These are phyloP conservation scores for Anisodus acutangulus DNA, from an alignment of 257 asterid genomes.

Conservation along the genomic window DNA sequence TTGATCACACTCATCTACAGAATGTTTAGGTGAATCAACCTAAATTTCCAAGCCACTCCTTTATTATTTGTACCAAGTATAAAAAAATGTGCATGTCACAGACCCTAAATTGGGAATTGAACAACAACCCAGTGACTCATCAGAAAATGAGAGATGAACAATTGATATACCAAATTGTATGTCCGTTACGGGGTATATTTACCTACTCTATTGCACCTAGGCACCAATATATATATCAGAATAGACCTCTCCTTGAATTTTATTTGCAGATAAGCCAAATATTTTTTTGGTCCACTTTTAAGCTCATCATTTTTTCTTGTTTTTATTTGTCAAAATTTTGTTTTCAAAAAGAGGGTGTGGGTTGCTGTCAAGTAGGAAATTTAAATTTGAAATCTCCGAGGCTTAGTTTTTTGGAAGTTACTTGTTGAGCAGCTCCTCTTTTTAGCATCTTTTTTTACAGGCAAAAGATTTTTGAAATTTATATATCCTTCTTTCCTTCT, in stretches of 20 bases:
- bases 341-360: neutral
- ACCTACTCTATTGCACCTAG: neutral
- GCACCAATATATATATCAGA: slow-evolving; percentile 14
- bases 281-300: slow-evolving; percentile 19
- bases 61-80: neutral
- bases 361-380: slow-evolving; percentile 25
- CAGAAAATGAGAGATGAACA: neutral
- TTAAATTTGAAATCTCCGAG: slow-evolving; percentile 51
- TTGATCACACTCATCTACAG: neutral
- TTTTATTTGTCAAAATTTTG: neutral
- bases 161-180: neutral
- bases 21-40: slow-evolving; percentile 27
- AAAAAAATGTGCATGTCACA: neutral
- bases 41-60: slow-evolving; percentile 18
- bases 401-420: slow-evolving; percentile 32
- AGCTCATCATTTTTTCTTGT: neutral
- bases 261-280: slow-evolving; percentile 1
- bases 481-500: neutral
- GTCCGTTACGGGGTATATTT: neutral
- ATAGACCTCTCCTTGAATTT: neutral
- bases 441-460: slow-evolving; percentile 40
- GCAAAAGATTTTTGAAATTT: slow-evolving; percentile 26
- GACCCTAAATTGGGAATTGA: slow-evolving; percentile 28
- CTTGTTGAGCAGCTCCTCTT: slow-evolving; percentile 36
- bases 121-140: slow-evolving; percentile 26